These are phyloP conservation scores for Calonectria pauciramosa DNA, from an alignment of 2,329 filamentous ascomycete genomes.

Conservation along the genomic window DNA sequence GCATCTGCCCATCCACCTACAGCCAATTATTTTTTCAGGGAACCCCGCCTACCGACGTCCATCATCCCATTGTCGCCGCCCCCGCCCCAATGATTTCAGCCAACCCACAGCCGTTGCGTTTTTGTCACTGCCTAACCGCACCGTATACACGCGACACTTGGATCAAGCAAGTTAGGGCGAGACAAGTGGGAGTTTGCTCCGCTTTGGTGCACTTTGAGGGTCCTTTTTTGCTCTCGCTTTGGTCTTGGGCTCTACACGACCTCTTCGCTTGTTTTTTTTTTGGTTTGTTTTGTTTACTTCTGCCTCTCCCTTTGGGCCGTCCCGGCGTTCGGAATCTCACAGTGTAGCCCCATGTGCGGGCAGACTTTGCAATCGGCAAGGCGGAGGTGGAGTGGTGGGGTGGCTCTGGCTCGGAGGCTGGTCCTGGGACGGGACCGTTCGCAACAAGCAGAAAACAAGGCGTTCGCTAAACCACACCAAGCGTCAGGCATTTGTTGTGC, in stretches of 20 bases:
- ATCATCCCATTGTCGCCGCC: slow-evolving; percentile 12
- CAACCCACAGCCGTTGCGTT: slow-evolving; percentile 1
- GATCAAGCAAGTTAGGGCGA: slow-evolving; percentile 36
- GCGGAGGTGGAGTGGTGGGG: background rate
- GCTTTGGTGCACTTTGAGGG: slow-evolving; percentile 26
- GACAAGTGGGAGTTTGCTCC: slow-evolving; percentile 40
- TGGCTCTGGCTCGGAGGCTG: slow-evolving; percentile 1
- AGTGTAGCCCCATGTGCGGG: background rate
- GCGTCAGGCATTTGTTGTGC: slow-evolving; percentile 6
- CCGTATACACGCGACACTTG: slow-evolving; percentile 47
- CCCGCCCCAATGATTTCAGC: slow-evolving; percentile 10
- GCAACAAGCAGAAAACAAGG: background rate
- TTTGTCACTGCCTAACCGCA: slow-evolving; percentile 16
- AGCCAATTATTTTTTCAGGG: slow-evolving; percentile 4
- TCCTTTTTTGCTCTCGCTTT: background rate
- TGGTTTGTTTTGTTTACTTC: background rate
- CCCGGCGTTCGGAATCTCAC: slow-evolving; percentile 11
- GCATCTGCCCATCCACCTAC: background rate
- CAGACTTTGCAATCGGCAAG: slow-evolving; percentile 5
- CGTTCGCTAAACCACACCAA: background rate
- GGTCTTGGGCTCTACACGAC: background rate
- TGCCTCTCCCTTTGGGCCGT: slow-evolving; percentile 12
- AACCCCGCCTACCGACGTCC: background rate
- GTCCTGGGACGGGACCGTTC: slow-evolving; percentile 4
- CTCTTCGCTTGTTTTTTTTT: background rate